Percentiles rank a stretch among this genome's conserved stretches.
Conservation (phyloP, 192 early-diverging fungal genomes). For the Chytriomyces sp. region DNA sequence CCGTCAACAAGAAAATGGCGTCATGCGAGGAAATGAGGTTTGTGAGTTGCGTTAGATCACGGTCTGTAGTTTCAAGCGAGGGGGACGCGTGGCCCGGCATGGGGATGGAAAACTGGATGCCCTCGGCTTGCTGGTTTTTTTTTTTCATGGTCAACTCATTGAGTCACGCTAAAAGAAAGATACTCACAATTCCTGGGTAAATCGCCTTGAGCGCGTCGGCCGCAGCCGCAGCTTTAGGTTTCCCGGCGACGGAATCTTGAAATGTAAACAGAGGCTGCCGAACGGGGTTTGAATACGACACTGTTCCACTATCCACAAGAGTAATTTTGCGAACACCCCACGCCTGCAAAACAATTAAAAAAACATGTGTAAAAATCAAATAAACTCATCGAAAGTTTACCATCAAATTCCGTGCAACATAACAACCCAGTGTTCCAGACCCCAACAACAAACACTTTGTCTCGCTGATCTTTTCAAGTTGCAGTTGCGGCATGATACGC, state of each 20-base stretch:
- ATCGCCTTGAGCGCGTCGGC: conserved; percentile 75
- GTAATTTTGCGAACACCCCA: conserved; percentile 96
- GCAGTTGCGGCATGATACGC: conserved; percentile 83
- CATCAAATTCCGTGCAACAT: conserved; percentile 82
- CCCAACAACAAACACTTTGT: conserved; percentile 88
- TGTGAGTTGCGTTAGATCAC: conserved; percentile 60
- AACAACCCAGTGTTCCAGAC: conserved; percentile 93
- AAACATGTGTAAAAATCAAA: background rate
- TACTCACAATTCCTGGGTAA: conserved; percentile 79
- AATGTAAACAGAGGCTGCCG: conserved; percentile 93
- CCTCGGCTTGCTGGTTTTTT: conserved; percentile 64
- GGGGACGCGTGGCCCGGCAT: conserved; percentile 91
- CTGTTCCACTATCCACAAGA: conserved; percentile 89
- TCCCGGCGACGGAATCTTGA: conserved; percentile 84
- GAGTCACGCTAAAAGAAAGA: background rate
- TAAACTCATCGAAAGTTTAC: conserved; percentile 37
- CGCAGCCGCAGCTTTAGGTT: conserved; percentile 85
- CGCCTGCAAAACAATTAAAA: conserved; percentile 56
- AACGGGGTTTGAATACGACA: conserved; percentile 96
- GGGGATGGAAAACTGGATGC: conserved; percentile 78
- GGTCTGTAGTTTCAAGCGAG: conserved; percentile 21
- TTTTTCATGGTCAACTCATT: background rate
- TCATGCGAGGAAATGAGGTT: conserved; percentile 79
- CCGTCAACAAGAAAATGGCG: conserved; percentile 88
- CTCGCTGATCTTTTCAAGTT: conserved; percentile 77